Conservation (phyloP, 768 basidiomycete species). For the Rubroboletus satanas region DNA sequence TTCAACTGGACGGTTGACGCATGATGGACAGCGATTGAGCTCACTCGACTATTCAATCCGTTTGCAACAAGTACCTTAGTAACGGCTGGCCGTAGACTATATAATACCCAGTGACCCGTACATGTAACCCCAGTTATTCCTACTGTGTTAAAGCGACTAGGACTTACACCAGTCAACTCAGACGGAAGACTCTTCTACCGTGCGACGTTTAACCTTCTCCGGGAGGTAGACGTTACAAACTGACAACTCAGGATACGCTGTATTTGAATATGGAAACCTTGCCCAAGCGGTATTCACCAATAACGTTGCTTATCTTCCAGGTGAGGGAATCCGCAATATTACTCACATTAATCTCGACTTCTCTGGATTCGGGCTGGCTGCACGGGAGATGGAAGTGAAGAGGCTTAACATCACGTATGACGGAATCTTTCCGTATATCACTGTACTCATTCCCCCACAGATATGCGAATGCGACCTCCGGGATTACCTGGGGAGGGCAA, state of each 20-base stretch:
- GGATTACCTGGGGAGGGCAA: slow-evolving; percentile 56
- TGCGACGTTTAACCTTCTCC: no score
- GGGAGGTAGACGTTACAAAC: no score
- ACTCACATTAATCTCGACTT: slow-evolving; percentile 44
- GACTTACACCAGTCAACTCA: no score
- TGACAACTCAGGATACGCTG: slow-evolving; percentile 56
- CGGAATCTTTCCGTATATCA: neutral
- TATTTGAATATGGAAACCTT: slow-evolving; percentile 46
- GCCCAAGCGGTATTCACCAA: slow-evolving; percentile 57
- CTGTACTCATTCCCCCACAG: slow-evolving; percentile 23
- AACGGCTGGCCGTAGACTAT: no score
- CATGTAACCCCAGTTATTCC: no score
- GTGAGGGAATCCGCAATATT: slow-evolving; percentile 34
- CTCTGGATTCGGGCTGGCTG: slow-evolving; percentile 21
- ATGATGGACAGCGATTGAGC: no score
- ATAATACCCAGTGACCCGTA: no score
- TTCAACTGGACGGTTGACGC: no score
- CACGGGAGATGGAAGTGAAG: slow-evolving; percentile 42
- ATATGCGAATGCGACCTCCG: slow-evolving; percentile 46
- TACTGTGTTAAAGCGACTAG: no score
- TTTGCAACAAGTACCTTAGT: no score
- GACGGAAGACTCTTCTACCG: no score
- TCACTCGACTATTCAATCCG: no score
- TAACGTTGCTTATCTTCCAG: slow-evolving; percentile 45
- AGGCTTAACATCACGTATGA: slow-evolving; percentile 44